phyloP scores from a whole-genome alignment of 1,284 basidiomycete species.

The Moniliophthora roreri region DNA sequence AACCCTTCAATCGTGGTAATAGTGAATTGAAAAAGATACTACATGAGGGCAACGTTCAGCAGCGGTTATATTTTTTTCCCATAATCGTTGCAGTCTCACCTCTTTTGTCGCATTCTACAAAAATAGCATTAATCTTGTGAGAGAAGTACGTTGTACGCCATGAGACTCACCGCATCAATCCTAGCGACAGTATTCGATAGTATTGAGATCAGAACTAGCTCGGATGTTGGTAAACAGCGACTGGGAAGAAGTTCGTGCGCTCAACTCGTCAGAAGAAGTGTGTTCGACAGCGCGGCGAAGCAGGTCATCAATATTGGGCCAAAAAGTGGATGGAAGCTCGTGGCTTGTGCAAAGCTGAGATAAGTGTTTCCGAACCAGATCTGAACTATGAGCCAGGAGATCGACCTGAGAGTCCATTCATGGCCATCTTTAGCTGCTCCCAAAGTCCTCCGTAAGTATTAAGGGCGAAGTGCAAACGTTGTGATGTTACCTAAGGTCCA shows the following conservation, averaged over 20 bases:
- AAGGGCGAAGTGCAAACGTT: background rate
- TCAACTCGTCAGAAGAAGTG: slow-evolving; percentile 75
- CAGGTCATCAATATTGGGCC: slow-evolving; percentile 85
- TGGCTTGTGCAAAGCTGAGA: slow-evolving; percentile 59
- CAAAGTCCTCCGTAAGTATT: background rate
- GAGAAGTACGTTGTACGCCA: slow-evolving; percentile 1
- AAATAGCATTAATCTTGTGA: slow-evolving; percentile 5
- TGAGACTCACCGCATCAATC: slow-evolving; percentile 67
- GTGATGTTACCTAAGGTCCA: slow-evolving; percentile 63
- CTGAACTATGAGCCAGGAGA: slow-evolving; percentile 80
- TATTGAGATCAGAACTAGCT: slow-evolving; percentile 79
- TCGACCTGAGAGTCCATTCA: slow-evolving; percentile 64
- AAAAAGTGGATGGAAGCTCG: slow-evolving; percentile 80
- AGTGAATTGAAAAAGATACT: slow-evolving; percentile 88
- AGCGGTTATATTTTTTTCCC: slow-evolving; percentile 8
- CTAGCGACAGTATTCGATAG: slow-evolving; percentile 83
- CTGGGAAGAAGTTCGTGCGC: slow-evolving; percentile 20
- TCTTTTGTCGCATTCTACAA: slow-evolving; percentile 79
- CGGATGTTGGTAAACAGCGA: slow-evolving; percentile 20
- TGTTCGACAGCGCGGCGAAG: slow-evolving; percentile 83
- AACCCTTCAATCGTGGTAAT: slow-evolving; percentile 89
- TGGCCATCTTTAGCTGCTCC: slow-evolving; percentile 7
- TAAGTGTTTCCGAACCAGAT: slow-evolving; percentile 86
- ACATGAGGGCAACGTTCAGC: slow-evolving; percentile 14
- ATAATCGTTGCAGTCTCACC: too few species aligned